Evolutionary conservation across 805 yeast species (phyloP).

Genomic region (Kodamaea fukazawae): DNA sequence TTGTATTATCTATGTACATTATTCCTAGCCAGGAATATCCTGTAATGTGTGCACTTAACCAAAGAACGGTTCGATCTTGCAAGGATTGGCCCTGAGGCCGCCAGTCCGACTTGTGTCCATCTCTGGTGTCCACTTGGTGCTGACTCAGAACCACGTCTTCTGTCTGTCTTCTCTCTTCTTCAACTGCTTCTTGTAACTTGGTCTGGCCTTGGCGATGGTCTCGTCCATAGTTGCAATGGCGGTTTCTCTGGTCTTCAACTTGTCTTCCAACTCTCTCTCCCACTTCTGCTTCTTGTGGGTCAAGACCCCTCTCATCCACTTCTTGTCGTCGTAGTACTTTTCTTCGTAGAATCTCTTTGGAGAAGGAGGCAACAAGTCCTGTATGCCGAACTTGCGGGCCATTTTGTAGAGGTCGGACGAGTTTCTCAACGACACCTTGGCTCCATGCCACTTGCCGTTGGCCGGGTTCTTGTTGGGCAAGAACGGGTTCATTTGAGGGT

Average conservation of each 20-base stretch:
- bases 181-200: constrained; percentile 39
- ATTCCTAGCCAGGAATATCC: background rate
- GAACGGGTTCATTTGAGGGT: constrained; percentile 81
- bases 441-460: constrained; percentile 72
- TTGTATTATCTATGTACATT: no score
- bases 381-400: constrained; percentile 78
- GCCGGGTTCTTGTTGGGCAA: constrained; percentile 80
- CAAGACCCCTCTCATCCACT: constrained; percentile 71
- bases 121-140: no score
- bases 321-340: constrained; percentile 60
- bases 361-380: constrained; percentile 69
- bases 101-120: no score
- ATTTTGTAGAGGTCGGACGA: constrained; percentile 80
- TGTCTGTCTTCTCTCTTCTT: constrained; percentile 33
- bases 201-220: constrained; percentile 60
- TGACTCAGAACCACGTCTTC: constrained; percentile 42
- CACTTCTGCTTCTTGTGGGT: constrained; percentile 78
- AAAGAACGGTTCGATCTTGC: no score
- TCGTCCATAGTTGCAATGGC: constrained; percentile 69
- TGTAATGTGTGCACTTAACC: background rate
- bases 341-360: constrained; percentile 75
- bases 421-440: constrained; percentile 76
- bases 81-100: no score
- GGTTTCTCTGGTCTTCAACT: constrained; percentile 57
- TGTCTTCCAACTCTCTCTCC: constrained; percentile 63